Evolutionary conservation across 2,329 filamentous ascomycete genomes (phyloP).

Genomic region (Cercospora sp.): DNA sequence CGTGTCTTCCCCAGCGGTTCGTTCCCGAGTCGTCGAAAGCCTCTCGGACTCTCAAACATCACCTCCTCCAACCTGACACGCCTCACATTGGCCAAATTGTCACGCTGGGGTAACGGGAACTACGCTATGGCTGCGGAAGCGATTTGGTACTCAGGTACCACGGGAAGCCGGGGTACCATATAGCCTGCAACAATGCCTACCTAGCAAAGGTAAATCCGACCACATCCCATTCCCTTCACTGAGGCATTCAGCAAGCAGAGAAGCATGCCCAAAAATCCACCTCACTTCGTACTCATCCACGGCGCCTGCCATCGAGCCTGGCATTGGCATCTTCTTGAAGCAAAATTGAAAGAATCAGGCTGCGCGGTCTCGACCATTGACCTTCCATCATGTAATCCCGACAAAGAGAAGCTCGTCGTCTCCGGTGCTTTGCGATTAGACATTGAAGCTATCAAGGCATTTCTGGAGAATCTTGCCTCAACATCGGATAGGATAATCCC

Average conservation of each 20-base stretch:
- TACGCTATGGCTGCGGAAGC: neutral
- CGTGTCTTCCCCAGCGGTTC: neutral
- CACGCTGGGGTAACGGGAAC: neutral
- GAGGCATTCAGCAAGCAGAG: no score
- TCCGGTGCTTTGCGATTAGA: slow-evolving; percentile 17
- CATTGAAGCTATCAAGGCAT: slow-evolving; percentile 18
- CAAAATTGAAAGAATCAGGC: slow-evolving; percentile 18
- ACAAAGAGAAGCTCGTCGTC: neutral
- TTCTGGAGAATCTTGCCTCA: slow-evolving; percentile 20
- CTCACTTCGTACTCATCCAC: slow-evolving; percentile 27
- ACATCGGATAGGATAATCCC: slow-evolving; percentile 21
- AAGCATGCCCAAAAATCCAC: neutral
- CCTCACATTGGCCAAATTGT: neutral
- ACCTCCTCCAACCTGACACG: neutral
- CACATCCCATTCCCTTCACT: neutral
- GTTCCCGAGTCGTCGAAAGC: neutral
- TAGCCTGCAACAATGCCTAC: neutral
- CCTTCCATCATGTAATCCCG: slow-evolving; percentile 20
- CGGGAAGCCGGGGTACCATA: neutral
- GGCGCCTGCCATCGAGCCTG: slow-evolving; percentile 25
- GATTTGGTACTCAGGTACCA: neutral
- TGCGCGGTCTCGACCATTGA: slow-evolving; percentile 17
- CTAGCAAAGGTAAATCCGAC: neutral
- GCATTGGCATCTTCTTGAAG: slow-evolving; percentile 21
- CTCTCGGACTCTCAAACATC: neutral